phyloP scores from a whole-genome alignment of 768 basidiomycete genomes.

The Collybia mongolica region DNA sequence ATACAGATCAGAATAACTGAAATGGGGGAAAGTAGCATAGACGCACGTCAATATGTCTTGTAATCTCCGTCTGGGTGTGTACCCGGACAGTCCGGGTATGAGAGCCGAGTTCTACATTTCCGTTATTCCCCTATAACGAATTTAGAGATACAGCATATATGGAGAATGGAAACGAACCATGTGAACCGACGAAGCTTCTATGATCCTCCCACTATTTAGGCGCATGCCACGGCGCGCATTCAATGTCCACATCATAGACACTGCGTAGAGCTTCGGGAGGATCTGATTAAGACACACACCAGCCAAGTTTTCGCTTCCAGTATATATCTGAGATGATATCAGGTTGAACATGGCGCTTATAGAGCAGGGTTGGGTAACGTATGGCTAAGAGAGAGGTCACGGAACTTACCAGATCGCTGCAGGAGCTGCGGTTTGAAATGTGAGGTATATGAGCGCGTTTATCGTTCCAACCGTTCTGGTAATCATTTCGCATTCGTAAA shows the following conservation, averaged over 20 bases:
- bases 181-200: background rate
- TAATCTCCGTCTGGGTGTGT: conserved; percentile 21
- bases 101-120: conserved; percentile 16
- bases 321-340: conserved; percentile 29
- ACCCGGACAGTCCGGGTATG: conserved; percentile 15
- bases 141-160: background rate
- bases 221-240: conserved; percentile 27
- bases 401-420: conserved; percentile 29
- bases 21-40: background rate
- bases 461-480: conserved; percentile 25
- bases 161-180: conserved; percentile 4
- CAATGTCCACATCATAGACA: conserved; percentile 37
- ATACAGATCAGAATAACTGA: background rate
- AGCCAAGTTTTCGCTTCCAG: conserved; percentile 19
- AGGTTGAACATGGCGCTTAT: conserved; percentile 32
- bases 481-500: background rate
- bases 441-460: conserved; percentile 26
- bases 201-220: conserved; percentile 10
- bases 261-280: conserved; percentile 31
- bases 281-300: conserved; percentile 27
- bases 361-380: background rate
- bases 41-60: conserved; percentile 24
- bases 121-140: conserved; percentile 2
- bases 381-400: background rate
- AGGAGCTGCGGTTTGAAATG: conserved; percentile 29